Base-by-base conservation (phyloP, 345 rosid species). In the Eucalyptus regnans region DNA sequence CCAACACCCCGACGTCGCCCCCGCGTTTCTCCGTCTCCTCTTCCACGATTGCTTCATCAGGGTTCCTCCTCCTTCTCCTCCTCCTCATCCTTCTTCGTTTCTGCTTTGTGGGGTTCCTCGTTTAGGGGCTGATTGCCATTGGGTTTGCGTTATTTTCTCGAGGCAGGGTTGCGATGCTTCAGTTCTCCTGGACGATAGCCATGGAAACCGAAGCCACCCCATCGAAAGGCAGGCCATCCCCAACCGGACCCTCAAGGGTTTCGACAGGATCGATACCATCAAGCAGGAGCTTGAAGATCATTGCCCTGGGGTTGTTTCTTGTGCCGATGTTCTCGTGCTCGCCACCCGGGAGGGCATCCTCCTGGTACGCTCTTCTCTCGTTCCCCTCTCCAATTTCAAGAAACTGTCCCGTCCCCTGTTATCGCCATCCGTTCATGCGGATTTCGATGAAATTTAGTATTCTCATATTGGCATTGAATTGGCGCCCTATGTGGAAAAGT, bases 131-230 rank as follows among this genome's bases (percentile, higher is more conserved):
- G 79, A 52, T 23, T 43, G 81, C 4, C 22, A 17, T 9, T 25
- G 62, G 12, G 50, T 85, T 37, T 37, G 33, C 2, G 58, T 52
- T 20, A 52, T 87, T 87, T 79, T 37, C 86, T 90, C 71, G 37
- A 52, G 62, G 52, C 90, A 94, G 94, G 95, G 95, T 20, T 93
- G 94, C 51, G 93, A 94, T 88, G 94, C 94, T 90, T 93, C 94
- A 4, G 81, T 94, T 8, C 89, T 94, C 52, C 87, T 94, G 88
- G 90, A 92, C 43, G 92, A 92, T 48, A 90, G 89, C 88, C 66
- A 88, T 76, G 95, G 93, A 37, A 87, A 92, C 87, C 58, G 41
- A 54, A 94, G 85, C 88, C 88, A 60, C 89, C 31, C 86, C 46
- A 87, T 85, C 9, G 92, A 93, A 88, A 91, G 68, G 91, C 90